Conservation (phyloP, 2,329 filamentous ascomycete genomes). For the Beauveria sp. region DNA sequence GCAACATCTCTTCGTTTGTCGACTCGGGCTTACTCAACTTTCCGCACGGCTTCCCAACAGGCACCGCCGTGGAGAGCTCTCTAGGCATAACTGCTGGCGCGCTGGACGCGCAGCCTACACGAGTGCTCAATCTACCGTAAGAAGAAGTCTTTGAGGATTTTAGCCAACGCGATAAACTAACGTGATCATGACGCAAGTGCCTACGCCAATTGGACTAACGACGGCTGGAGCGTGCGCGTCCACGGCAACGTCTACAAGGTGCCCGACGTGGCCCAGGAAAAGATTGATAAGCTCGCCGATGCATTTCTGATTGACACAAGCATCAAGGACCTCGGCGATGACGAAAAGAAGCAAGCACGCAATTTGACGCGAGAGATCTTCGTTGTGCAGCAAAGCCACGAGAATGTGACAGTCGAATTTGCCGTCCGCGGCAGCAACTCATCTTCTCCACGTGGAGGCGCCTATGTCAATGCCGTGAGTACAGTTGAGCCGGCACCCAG, state of each 20-base stretch:
- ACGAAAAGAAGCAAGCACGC: slow-evolving; percentile 58
- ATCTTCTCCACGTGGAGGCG: slow-evolving; percentile 33
- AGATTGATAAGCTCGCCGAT: slow-evolving; percentile 61
- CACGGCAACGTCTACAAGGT: slow-evolving; percentile 79
- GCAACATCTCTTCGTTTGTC: slow-evolving; percentile 50
- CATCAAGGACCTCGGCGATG: slow-evolving; percentile 48
- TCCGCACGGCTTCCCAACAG: slow-evolving; percentile 53
- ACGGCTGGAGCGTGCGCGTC: slow-evolving; percentile 68
- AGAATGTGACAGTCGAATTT: slow-evolving; percentile 54
- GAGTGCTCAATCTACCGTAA: slow-evolving; percentile 62
- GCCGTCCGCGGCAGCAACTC: slow-evolving; percentile 18
- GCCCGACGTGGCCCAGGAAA: slow-evolving; percentile 57
- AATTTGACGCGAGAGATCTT: slow-evolving; percentile 69
- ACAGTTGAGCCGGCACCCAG: background rate
- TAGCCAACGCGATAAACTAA: background rate
- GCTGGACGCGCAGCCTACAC: slow-evolving; percentile 55
- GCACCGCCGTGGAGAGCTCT: slow-evolving; percentile 50
- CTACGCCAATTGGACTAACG: slow-evolving; percentile 71
- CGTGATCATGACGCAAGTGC: slow-evolving; percentile 27
- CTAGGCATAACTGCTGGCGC: slow-evolving; percentile 52
- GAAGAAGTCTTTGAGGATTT: slow-evolving; percentile 12
- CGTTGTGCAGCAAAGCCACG: slow-evolving; percentile 62
- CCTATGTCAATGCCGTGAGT: slow-evolving; percentile 40
- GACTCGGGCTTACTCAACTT: slow-evolving; percentile 59
- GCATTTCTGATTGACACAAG: slow-evolving; percentile 45